Evolutionary conservation across 495 filamentous ascomycete species (phyloP), one percentile per base, ranked within the genome.

Genomic region (Trichocladium antarcticum): DNA sequence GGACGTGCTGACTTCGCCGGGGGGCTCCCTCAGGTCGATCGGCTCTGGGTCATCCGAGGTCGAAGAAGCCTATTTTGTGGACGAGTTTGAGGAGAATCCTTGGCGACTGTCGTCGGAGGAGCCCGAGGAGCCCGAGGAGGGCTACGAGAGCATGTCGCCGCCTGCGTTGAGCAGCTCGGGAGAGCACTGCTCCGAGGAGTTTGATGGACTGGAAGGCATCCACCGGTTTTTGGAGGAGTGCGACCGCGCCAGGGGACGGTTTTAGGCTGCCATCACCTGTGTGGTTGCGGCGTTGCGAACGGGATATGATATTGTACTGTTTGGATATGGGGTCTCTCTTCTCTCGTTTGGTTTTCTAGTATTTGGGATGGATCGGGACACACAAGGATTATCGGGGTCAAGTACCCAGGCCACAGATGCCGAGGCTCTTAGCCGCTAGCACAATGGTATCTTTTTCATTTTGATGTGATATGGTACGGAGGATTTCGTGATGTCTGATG

Each of bases 161-260:
- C 50, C 72, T 45, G 28, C 66, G 59, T 5, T 66, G 28, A 61
- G 60, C 73, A 53, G 53, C 47, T 65, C 65, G 15, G 65, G 60
- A 7, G 67, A 71, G 44, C 63, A 68, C 32, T 65, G 80, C 39
- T 67, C 66, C 0, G 65, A 69, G n/a, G 66, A 82, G 31, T 89
- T 84, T 58, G 85, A 90, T 53, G 87, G 87, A 7, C 64, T 86
- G 14, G 83, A 93, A 56, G 90, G 89, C 0, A 87, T 97, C 16
- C 86, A 89, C 63, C 76, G 76, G 35, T 96, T 95, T 63, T 57
- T 97, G 40, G 85, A 85, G 61, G 84, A 93, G 55, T 92, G 89
- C 60, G 86, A 95, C 62, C 69, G 71, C 15, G 76, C 80, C 36
- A 66, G 63, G 42, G 72, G 68, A 42, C 53, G 43, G 28, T 59